Percentiles rank a stretch among this genome's conserved stretches.
Conservation (phyloP, 1,284 basidiomycete species). For the Leccinum griseonigrum region DNA sequence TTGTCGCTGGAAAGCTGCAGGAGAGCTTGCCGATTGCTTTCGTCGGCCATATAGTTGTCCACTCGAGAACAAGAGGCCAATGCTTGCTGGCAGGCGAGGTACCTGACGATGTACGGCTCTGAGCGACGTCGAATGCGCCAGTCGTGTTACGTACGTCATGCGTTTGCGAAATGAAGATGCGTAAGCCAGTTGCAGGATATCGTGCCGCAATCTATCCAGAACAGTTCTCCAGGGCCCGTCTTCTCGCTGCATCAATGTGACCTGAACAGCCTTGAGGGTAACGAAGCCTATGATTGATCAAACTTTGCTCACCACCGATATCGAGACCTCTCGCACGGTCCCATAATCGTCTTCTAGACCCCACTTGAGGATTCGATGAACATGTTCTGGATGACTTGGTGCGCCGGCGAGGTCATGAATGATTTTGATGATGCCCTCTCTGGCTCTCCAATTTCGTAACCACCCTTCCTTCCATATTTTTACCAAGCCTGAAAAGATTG, state of each 20-base stretch:
- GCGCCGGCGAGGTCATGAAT: slow-evolving; percentile 42
- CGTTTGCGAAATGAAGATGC: slow-evolving; percentile 65
- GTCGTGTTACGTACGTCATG: slow-evolving; percentile 59
- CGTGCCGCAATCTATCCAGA: slow-evolving; percentile 43
- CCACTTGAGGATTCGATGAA: slow-evolving; percentile 51
- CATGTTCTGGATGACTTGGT: slow-evolving; percentile 30
- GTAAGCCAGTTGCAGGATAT: slow-evolving; percentile 54
- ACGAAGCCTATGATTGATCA: slow-evolving; percentile 1
- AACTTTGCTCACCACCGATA: slow-evolving; percentile 37
- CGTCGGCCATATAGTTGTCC: slow-evolving; percentile 48
- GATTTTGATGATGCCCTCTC: slow-evolving; percentile 66
- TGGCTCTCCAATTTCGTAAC: slow-evolving; percentile 80
- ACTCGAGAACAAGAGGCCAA: slow-evolving; percentile 45
- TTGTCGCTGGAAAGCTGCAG: slow-evolving; percentile 59
- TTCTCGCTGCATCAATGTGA: slow-evolving; percentile 26
- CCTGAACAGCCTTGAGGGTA: slow-evolving; percentile 14
- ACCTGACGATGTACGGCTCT: slow-evolving; percentile 37
- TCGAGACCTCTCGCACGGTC: slow-evolving; percentile 79
- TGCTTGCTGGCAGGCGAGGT: slow-evolving; percentile 70
- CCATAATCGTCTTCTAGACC: slow-evolving; percentile 81
- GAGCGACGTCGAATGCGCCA: slow-evolving; percentile 10
- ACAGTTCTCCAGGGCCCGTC: slow-evolving; percentile 25
- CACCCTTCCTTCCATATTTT: slow-evolving; percentile 60
- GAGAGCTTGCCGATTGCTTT: slow-evolving; percentile 54
- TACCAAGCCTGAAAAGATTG: slow-evolving; percentile 56